Conservation (phyloP, 352 stramenopile species). For the Halophytophthora polymorphica region DNA sequence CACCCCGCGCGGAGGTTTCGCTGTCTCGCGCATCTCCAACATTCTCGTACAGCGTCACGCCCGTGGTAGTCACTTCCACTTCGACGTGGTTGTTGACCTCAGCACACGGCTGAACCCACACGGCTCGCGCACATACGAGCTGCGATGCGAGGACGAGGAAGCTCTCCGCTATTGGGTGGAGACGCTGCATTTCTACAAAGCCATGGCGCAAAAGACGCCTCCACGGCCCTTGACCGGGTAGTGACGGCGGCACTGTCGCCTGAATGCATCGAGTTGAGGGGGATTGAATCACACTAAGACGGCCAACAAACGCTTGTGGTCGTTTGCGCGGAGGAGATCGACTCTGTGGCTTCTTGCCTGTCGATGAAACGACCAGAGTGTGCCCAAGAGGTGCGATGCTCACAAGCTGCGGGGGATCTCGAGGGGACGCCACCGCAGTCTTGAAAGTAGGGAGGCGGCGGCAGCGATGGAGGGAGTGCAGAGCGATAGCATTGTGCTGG, state of each 20-base stretch:
- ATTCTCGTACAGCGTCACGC: constrained; percentile 46
- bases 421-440: constrained; percentile 6
- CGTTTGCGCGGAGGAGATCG: no score
- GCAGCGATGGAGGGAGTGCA: constrained; percentile 40
- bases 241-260: no score
- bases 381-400: no score
- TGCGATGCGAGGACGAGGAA: constrained; percentile 56
- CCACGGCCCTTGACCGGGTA: constrained; percentile 39
- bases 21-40: constrained; percentile 50
- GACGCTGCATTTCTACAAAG: constrained; percentile 65
- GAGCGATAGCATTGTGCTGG: constrained; percentile 86
- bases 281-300: no score
- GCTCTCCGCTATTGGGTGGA: constrained; percentile 65
- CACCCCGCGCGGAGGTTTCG: constrained; percentile 56
- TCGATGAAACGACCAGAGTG: no score
- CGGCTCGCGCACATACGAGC: constrained; percentile 61
- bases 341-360: no score
- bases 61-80: constrained; percentile 44
- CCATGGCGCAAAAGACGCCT: constrained; percentile 37
- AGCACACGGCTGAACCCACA: constrained; percentile 60
- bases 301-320: no score
- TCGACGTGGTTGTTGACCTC: constrained; percentile 68
- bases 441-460: neutral
- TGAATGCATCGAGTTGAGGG: no score
- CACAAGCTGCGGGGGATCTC: constrained; percentile 4